A percentile compares a stretch with the other conserved stretches of the same genome.
phyloP scores from a whole-genome alignment of 495 filamentous ascomycete species.

The Penicillium lagena region DNA sequence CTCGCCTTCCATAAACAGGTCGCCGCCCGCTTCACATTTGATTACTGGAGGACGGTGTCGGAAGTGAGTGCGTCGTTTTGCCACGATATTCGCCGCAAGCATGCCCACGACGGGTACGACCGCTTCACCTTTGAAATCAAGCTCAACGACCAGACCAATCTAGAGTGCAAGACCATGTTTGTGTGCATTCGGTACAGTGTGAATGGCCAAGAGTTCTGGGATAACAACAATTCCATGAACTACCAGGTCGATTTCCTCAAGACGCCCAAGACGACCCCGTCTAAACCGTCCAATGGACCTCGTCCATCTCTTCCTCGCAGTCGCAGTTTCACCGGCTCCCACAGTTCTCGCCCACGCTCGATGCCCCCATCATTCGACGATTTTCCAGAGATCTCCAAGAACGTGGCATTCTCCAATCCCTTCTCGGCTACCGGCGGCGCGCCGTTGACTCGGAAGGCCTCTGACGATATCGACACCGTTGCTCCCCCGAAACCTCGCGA shows the following conservation, averaged over 20 bases:
- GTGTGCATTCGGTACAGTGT: conserved; percentile 89
- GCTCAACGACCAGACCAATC: conserved; percentile 79
- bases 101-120: conserved; percentile 65
- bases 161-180: conserved; percentile 84
- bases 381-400: conserved; percentile 54
- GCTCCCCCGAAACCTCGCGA: conserved; percentile 46
- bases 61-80: conserved; percentile 86
- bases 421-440: conserved; percentile 50
- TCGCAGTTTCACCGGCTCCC: conserved; percentile 42
- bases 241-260: conserved; percentile 90
- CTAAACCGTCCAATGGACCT: conserved; percentile 39
- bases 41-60: conserved; percentile 97
- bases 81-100: conserved; percentile 65
- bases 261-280: conserved; percentile 54
- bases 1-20: conserved; percentile 86
- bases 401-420: conserved; percentile 50
- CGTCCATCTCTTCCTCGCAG: conserved; percentile 73
- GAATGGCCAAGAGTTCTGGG: conserved; percentile 85
- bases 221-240: conserved; percentile 81
- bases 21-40: conserved; percentile 85
- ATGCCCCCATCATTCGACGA: conserved; percentile 64
- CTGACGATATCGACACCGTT: conserved; percentile 31
- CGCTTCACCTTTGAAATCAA: conserved; percentile 92
- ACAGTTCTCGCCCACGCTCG: conserved; percentile 48
- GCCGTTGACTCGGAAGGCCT: conserved; percentile 19